Conservation (phyloP, 495 filamentous ascomycete species). For the Parmelia sp. region DNA sequence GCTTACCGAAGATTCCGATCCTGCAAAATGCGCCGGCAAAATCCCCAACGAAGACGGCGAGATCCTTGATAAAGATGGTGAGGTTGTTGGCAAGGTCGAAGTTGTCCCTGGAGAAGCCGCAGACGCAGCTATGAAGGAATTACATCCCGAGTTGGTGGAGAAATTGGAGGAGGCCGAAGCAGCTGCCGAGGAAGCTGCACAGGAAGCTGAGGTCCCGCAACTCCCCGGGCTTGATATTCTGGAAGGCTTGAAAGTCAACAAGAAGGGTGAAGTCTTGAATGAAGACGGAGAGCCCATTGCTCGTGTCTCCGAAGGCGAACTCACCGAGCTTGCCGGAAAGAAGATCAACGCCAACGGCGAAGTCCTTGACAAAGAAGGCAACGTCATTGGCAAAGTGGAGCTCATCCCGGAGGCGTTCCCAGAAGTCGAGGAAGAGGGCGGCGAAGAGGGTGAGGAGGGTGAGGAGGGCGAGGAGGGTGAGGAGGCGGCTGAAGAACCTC, state of each 20-base stretch:
- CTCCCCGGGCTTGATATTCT: constrained; percentile 44
- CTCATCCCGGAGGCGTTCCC: constrained; percentile 24
- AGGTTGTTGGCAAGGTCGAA: constrained; percentile 45
- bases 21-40: constrained; percentile 42
- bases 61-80: constrained; percentile 45
- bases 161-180: constrained; percentile 21
- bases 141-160: constrained; percentile 44
- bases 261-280: constrained; percentile 58
- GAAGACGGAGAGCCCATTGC: constrained; percentile 48
- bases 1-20: constrained; percentile 49
- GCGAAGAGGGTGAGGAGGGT: constrained; percentile 30
- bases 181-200: constrained; percentile 23
- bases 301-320: constrained; percentile 43
- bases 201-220: constrained; percentile 40
- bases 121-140: constrained; percentile 40
- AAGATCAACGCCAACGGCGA: constrained; percentile 49
- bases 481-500: constrained; percentile 31
- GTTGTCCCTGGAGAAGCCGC: constrained; percentile 48
- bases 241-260: constrained; percentile 62
- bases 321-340: constrained; percentile 44
- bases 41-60: constrained; percentile 46
- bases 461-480: constrained; percentile 25
- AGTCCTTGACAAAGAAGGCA: constrained; percentile 37
- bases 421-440: constrained; percentile 27
- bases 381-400: constrained; percentile 35